These are phyloP conservation scores for Fraxinus sp. DNA, from an alignment of 305 asterid genomes.

Conservation along the genomic window DNA sequence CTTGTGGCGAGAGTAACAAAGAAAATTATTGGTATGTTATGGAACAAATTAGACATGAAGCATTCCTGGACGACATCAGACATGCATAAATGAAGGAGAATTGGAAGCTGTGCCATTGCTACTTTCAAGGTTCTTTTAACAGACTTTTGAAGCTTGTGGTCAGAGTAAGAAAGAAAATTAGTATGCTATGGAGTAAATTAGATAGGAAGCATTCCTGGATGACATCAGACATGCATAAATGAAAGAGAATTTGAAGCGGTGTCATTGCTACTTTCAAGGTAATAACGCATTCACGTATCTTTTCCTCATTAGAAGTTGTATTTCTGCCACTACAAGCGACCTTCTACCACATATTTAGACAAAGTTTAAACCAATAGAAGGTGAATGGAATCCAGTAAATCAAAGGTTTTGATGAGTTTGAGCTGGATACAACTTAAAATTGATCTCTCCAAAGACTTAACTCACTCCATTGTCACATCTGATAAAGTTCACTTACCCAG, in stretches of 20 bases:
- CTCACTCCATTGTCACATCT: neutral
- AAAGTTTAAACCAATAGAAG: neutral
- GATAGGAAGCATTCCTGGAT: neutral
- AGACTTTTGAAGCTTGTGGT: neutral
- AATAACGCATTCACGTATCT: neutral
- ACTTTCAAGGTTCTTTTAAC: neutral
- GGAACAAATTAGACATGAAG: neutral
- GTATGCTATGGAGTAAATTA: neutral
- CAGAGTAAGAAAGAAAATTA: neutral
- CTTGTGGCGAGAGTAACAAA: neutral
- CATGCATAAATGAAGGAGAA: neutral
- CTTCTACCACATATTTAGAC: neutral
- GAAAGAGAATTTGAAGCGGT: neutral
- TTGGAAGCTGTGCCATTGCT: neutral
- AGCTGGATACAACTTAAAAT: neutral
- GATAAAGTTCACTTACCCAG: neutral
- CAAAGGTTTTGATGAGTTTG: neutral
- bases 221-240: neutral
- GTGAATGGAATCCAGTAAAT: neutral
- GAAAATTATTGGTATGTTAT: neutral
- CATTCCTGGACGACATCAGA: neutral
- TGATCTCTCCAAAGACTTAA: neutral
- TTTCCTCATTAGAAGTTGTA: neutral
- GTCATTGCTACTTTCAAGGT: neutral
- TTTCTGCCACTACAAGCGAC: neutral